Percentiles rank a stretch among this genome's conserved stretches.
Evolutionary conservation across 768 basidiomycete species (phyloP).

Genomic region (Hypholoma fasciculare): DNA sequence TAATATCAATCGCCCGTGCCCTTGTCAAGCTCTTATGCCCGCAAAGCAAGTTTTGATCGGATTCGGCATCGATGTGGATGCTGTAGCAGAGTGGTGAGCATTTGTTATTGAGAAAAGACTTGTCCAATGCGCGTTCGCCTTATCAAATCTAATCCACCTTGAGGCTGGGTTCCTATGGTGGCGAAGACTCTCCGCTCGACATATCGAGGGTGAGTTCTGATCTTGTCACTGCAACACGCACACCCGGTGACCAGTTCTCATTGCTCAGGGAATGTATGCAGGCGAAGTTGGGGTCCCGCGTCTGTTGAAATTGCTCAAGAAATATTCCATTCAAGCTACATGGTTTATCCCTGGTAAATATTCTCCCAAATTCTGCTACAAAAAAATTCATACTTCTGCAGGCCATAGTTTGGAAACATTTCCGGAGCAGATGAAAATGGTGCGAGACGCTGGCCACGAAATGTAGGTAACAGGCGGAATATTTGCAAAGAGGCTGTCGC

Average conservation of each 20-base stretch:
- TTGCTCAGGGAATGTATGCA: conserved; percentile 61
- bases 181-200: conserved; percentile 67
- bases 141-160: conserved; percentile 32
- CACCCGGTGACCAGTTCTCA: too few relatives aligned
- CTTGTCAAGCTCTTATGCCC: conserved; percentile 35
- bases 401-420: conserved; percentile 78
- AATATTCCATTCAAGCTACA: conserved; percentile 63
- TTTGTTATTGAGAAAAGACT: conserved; percentile 35
- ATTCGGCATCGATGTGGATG: conserved; percentile 76
- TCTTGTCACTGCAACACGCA: too few relatives aligned
- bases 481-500: not conserved
- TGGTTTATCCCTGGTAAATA: conserved; percentile 63
- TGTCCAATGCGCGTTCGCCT: conserved; percentile 72
- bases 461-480: conserved; percentile 35
- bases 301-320: conserved; percentile 68
- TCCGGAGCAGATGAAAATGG: conserved; percentile 65
- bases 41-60: conserved; percentile 54
- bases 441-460: conserved; percentile 75
- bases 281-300: conserved; percentile 74
- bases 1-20: not conserved
- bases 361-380: conserved; percentile 71
- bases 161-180: conserved; percentile 61
- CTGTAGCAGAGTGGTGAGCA: conserved; percentile 69
- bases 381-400: conserved; percentile 36
- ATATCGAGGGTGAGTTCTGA: conserved; percentile 34